These are phyloP conservation scores for Boeremia lycopersici DNA, from an alignment of 2,329 filamentous ascomycete species.

Conservation along the genomic window DNA sequence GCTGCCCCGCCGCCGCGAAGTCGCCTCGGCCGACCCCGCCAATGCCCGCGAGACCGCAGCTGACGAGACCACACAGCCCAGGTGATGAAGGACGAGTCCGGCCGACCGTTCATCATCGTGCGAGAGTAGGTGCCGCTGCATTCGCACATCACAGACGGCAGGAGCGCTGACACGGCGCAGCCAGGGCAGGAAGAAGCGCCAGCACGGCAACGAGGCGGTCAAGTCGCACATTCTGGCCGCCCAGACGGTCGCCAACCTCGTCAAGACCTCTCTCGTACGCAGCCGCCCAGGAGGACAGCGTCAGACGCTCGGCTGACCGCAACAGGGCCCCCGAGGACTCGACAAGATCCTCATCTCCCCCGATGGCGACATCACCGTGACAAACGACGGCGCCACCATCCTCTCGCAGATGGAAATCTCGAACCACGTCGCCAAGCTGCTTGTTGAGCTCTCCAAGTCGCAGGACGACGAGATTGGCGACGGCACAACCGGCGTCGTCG, in stretches of 20 bases:
- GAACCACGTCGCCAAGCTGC: slow-evolving; percentile 95
- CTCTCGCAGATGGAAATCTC: slow-evolving; percentile 97
- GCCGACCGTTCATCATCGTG: slow-evolving; percentile 96
- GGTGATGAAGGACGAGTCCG: slow-evolving; percentile 96
- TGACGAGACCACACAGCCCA: slow-evolving; percentile 56
- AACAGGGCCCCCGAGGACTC: slow-evolving; percentile 82
- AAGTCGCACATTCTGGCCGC: slow-evolving; percentile 98
- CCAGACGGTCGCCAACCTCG: slow-evolving; percentile 92
- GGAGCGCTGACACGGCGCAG: slow-evolving; percentile 52
- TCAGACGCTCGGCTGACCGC: slow-evolving; percentile 15
- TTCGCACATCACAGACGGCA: not conserved
- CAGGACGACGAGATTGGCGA: slow-evolving; percentile 99
- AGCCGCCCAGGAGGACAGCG: not conserved
- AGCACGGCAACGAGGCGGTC: slow-evolving; percentile 94
- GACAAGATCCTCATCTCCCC: slow-evolving; percentile 99
- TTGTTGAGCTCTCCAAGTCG: slow-evolving; percentile 96
- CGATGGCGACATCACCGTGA: slow-evolving; percentile 98
- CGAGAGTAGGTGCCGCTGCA: slow-evolving; percentile 75
- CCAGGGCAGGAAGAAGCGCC: slow-evolving; percentile 96
- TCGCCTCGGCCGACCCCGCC: not conserved
- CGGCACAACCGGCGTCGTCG: slow-evolving; percentile 96
- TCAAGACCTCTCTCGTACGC: slow-evolving; percentile 86
- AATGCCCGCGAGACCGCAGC: slow-evolving; percentile 20
- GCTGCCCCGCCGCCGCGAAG: slow-evolving; percentile 9
- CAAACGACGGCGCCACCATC: slow-evolving; percentile 98